Evolutionary conservation across 1,139 yeast species (phyloP), one percentile per base, ranked within the genome.

Genomic region (Lodderomyces margitis): DNA sequence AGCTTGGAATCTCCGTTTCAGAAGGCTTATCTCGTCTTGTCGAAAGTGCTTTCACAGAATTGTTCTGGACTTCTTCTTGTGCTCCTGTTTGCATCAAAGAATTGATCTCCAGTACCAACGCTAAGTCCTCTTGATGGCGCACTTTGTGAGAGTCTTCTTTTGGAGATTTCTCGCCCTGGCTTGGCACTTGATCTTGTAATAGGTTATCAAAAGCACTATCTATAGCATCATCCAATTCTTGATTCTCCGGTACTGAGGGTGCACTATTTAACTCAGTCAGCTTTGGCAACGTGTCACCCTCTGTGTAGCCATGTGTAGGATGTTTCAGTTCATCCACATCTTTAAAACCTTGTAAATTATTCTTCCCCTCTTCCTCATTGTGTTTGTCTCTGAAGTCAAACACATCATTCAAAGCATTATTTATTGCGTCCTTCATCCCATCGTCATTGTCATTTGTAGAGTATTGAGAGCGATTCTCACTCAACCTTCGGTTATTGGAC

Each of bases 211-310:
- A 28, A 15, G 19, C 32, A 15, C 17, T 14, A 12, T 28, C 38
- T 35, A 39, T 35, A 5, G 38, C 42, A 31, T 38, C 39, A 33
- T 42, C 38, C 25, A 44, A 25, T 28, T 44, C 45, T 9, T 36
- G 15, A 32, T 39, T 42, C 9, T 34, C 37, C 14, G 25, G 12
- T 12, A n/a, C 20, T 11, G 35, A 7, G 19, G 32, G 11, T 28
- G 4, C 32, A 8, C 32, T n/a, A n/a, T n/a, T n/a, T n/a, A n/a
- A n/a, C n/a, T n/a, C n/a, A n/a, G n/a, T n/a, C n/a, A n/a, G n/a
- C n/a, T n/a, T n/a, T n/a, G n/a, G n/a, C n/a, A n/a, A n/a, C n/a
- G n/a, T n/a, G n/a, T n/a, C n/a, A n/a, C n/a, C n/a, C n/a, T n/a
- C 31, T 3, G 17, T 12, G 17, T 9, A 11, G 8, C 27, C n/a